Percentiles rank a stretch among this genome's conserved stretches.
Conservation (phyloP, 179 eudicot genomes). For the Beta corolliflora region DNA sequence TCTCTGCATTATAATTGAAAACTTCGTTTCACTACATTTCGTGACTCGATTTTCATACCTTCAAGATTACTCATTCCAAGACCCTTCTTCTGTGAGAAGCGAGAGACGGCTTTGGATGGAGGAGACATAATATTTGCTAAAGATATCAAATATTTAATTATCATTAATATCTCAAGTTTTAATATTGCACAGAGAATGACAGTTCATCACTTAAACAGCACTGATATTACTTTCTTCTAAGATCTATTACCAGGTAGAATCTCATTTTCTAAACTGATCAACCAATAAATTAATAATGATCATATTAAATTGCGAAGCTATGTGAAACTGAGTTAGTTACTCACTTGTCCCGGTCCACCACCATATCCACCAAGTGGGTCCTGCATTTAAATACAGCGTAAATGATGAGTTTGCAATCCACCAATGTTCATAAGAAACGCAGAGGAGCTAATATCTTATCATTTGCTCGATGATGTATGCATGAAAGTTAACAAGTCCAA, state of each 20-base stretch:
- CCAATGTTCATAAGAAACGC: neutral
- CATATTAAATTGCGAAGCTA: neutral
- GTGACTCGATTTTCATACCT: neutral
- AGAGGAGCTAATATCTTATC: neutral
- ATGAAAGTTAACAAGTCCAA: neutral
- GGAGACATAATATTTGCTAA: neutral
- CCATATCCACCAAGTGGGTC: conserved; percentile 89
- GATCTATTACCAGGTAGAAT: neutral
- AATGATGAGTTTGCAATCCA: neutral
- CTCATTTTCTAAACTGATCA: neutral
- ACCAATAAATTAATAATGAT: neutral
- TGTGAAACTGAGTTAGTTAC: conserved; percentile 20
- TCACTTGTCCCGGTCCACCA: conserved; percentile 98
- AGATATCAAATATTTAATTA: neutral
- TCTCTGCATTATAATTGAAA: neutral
- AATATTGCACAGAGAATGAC: no score
- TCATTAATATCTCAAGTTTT: no score
- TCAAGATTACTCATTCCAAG: neutral
- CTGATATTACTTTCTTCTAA: neutral
- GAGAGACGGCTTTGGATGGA: no score
- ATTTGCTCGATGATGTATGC: neutral
- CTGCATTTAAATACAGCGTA: conserved; percentile 40
- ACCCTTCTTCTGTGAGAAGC: no score
- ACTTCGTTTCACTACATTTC: neutral
- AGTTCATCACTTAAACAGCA: neutral